Percentiles rank a stretch among this genome's conserved stretches.
Conservation (phyloP, 768 basidiomycete species). For the Pisolithus tinctorius region DNA sequence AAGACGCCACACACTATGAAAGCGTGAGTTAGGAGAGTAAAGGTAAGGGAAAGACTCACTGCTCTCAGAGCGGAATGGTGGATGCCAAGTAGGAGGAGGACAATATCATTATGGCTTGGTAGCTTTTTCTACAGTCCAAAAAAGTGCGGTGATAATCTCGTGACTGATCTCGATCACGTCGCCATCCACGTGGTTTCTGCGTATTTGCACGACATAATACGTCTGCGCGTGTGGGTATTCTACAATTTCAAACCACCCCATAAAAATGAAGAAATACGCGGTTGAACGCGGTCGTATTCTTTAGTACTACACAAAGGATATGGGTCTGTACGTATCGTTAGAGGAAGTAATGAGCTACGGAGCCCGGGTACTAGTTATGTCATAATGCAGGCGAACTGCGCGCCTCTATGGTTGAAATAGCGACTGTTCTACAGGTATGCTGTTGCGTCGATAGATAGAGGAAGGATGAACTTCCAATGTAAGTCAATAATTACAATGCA, state of each 20-base stretch:
- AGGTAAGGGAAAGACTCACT: slow-evolving; percentile 21
- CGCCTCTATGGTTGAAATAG: slow-evolving; percentile 7
- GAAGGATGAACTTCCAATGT: slow-evolving; percentile 97
- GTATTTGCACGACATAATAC: too few species aligned
- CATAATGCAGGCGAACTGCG: slow-evolving; percentile 9
- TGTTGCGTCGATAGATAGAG: slow-evolving; percentile 42
- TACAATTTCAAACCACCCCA: neutral
- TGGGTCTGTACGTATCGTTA: slow-evolving; percentile 19
- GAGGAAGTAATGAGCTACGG: slow-evolving; percentile 8
- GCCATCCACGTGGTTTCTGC: too few species aligned
- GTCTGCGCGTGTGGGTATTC: too few species aligned
- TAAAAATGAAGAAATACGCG: slow-evolving; percentile 37
- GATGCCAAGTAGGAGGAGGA: too few species aligned
- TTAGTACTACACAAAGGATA: slow-evolving; percentile 34
- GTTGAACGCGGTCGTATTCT: slow-evolving; percentile 69
- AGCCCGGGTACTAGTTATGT: slow-evolving; percentile 20
- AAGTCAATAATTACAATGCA: slow-evolving; percentile 20
- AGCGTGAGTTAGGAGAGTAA: slow-evolving; percentile 5
- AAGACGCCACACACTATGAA: slow-evolving; percentile 84
- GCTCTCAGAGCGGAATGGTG: neutral
- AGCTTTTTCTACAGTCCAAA: neutral
- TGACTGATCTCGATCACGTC: too few species aligned
- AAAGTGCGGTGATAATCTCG: neutral
- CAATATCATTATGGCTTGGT: too few species aligned
- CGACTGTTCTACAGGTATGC: slow-evolving; percentile 35